Evolutionary conservation across 169 alveolate species (phyloP), one percentile per base, ranked within the genome.

Genomic region (Cryptosporidium viatorum): DNA sequence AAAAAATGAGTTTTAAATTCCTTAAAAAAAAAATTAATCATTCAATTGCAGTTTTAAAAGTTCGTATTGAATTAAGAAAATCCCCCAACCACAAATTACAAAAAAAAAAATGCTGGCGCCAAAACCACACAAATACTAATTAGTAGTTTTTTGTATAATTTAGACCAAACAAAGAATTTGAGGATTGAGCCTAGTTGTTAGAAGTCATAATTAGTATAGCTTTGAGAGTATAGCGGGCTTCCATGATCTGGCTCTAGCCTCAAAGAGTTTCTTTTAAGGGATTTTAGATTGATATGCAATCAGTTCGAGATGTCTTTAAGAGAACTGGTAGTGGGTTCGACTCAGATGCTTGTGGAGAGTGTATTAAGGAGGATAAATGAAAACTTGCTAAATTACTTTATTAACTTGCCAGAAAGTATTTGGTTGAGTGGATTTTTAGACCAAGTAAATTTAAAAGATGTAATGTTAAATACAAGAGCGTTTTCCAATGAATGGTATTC

Each of bases 331-430:
- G 75, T 80, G 29, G 89, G 89, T 9, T 65, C 89, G 14, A 80
- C 89, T 45, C 89, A 80, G 26, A 80, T 80, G 89, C 51, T 80
- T 18, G 89, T 80, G 62, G 89, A 80, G 68, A 80, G 89, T 80
- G 89, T 80, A 37, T 58, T 80, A 33, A 80, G 89, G 43, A 80
- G 89, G 43, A 80, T 80, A 9, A 80, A 80, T 80, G 89, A 80
- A 29, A 80, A 80, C 8, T 29, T 80, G 10, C 75, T 80, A 16
- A 67, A 80, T 65, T 80, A 80, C 21, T 80, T 80, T 37, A 80
- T 80, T n/a, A 80, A 80, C n/a, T 45, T 80, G 52, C 89, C 89
- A 1, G 89, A 80, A 45, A 80, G 89, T 33, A 80, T 80, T 60
- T 80, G 89, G 89, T 18, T 80, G 35, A 80, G 89, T 65, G 89